Percentiles rank a stretch among this genome's conserved stretches.
Conservation (phyloP, 176 grass and related monocot genomes). For the Neostapfia colusana region DNA sequence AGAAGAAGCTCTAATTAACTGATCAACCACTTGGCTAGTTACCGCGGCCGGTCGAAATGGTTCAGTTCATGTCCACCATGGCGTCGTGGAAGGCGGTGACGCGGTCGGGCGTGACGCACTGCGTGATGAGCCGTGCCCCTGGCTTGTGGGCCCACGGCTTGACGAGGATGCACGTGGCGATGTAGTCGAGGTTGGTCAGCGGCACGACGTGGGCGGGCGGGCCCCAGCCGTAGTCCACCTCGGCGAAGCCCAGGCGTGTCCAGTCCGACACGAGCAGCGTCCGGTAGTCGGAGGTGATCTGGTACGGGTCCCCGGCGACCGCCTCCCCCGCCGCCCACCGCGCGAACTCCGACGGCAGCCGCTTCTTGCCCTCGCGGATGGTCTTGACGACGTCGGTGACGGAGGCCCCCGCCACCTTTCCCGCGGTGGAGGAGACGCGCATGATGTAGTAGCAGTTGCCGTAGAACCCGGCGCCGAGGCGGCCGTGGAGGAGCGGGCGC, state of each 20-base stretch:
- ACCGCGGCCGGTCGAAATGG: background rate
- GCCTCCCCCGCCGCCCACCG: slow-evolving; percentile 63
- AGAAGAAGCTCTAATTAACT: slow-evolving; percentile 13
- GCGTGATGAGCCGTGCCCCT: slow-evolving; percentile 81
- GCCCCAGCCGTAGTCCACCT: slow-evolving; percentile 95
- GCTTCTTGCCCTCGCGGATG: slow-evolving; percentile 76
- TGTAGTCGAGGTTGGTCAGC: slow-evolving; percentile 85
- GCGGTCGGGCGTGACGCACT: slow-evolving; percentile 67
- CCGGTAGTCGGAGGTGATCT: slow-evolving; percentile 81
- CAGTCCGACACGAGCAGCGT: slow-evolving; percentile 90
- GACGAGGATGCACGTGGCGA: slow-evolving; percentile 95
- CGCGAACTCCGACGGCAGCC: slow-evolving; percentile 60
- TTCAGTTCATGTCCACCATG: slow-evolving; percentile 57
- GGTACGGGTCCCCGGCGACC: slow-evolving; percentile 58
- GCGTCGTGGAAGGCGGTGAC: slow-evolving; percentile 69
- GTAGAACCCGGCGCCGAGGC: slow-evolving; percentile 55
- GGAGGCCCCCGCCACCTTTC: slow-evolving; percentile 27
- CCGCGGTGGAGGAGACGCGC: slow-evolving; percentile 54
- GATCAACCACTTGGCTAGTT: background rate
- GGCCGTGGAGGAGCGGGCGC: slow-evolving; percentile 53
- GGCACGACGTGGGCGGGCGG: slow-evolving; percentile 77
- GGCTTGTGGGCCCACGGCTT: slow-evolving; percentile 75
- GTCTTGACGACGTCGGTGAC: slow-evolving; percentile 70
- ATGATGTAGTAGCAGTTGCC: slow-evolving; percentile 98
- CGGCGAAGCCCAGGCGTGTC: slow-evolving; percentile 85